phyloP scores from a whole-genome alignment of 2,329 filamentous ascomycete genomes.

The Colletotrichum zoysiae region DNA sequence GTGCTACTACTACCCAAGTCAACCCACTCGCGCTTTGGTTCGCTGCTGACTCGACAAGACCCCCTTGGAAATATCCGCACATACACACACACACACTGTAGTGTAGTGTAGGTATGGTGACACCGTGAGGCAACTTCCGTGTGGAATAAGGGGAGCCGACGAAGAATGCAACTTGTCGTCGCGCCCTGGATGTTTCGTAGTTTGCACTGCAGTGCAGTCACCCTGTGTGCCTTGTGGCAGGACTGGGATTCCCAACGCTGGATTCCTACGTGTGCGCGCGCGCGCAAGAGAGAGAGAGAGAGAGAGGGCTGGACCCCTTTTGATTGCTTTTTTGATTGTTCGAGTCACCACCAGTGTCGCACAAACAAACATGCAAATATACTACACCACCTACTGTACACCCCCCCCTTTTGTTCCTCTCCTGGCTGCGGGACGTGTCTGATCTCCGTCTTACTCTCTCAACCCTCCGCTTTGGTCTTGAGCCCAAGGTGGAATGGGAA shows the following conservation, averaged over 20 bases:
- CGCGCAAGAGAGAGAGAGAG: neutral
- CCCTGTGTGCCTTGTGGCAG: neutral
- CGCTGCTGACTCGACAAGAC: conserved; percentile 28
- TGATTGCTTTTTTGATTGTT: conserved; percentile 32
- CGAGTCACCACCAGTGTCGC: conserved; percentile 22
- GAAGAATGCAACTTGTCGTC: conserved; percentile 31
- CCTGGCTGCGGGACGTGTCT: neutral
- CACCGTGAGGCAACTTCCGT: conserved; percentile 11
- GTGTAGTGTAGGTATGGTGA: no score
- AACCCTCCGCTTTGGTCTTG: conserved; percentile 28
- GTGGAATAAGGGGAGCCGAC: conserved; percentile 1
- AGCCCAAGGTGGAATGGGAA: conserved; percentile 1
- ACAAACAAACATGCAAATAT: conserved; percentile 9
- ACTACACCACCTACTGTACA: no score
- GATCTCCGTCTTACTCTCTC: conserved; percentile 7
- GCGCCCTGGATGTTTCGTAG: conserved; percentile 4
- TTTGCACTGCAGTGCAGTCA: neutral
- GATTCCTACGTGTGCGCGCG: neutral
- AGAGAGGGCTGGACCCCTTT: conserved; percentile 7
- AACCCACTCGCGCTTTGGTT: conserved; percentile 8
- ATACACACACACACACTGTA: neutral
- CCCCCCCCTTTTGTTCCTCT: conserved; percentile 7
- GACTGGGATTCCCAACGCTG: conserved; percentile 2
- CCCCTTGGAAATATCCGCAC: conserved; percentile 10
- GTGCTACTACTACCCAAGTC: neutral